Conservation (phyloP, 2,329 filamentous ascomycete genomes). For the Beauveria medogensis region DNA sequence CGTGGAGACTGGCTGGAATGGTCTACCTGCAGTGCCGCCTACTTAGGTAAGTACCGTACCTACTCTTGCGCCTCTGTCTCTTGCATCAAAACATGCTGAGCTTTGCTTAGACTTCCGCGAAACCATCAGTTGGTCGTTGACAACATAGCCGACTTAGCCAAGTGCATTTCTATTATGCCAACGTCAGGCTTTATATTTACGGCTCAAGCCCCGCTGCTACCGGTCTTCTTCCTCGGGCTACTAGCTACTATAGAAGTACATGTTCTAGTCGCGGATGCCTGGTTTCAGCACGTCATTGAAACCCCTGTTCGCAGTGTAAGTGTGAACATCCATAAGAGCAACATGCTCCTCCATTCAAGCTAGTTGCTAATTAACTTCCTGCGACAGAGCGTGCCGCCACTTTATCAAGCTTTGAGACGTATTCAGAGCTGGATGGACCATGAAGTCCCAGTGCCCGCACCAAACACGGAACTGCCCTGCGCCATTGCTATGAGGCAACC, state of each 20-base stretch:
- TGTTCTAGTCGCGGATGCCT: constrained; percentile 21
- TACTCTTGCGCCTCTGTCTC: too few relatives aligned
- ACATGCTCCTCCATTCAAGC: not conserved
- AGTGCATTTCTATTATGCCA: constrained; percentile 32
- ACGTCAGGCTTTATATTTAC: constrained; percentile 33
- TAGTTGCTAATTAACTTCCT: constrained; percentile 11
- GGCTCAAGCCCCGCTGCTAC: constrained; percentile 33
- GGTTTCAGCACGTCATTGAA: constrained; percentile 30
- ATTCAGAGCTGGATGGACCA: constrained; percentile 29
- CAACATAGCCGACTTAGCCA: constrained; percentile 25
- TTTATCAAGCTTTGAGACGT: constrained; percentile 24
- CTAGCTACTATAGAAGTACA: constrained; percentile 24
- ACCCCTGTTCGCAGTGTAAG: constrained; percentile 33
- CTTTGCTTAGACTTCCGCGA: constrained; percentile 25
- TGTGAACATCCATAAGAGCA: constrained; percentile 3
- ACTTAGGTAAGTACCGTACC: constrained; percentile 21
- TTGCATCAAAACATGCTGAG: not conserved
- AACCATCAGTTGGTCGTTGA: constrained; percentile 26
- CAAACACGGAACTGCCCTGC: constrained; percentile 13
- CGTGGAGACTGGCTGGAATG: constrained; percentile 32
- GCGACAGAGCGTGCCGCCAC: constrained; percentile 31
- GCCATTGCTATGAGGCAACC: constrained; percentile 22
- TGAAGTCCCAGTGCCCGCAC: constrained; percentile 17
- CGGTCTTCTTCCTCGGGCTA: constrained; percentile 33
- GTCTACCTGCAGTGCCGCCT: constrained; percentile 32